Base-by-base conservation (phyloP, 176 grass and related monocot species). In the Oryza coarctata region DNA sequence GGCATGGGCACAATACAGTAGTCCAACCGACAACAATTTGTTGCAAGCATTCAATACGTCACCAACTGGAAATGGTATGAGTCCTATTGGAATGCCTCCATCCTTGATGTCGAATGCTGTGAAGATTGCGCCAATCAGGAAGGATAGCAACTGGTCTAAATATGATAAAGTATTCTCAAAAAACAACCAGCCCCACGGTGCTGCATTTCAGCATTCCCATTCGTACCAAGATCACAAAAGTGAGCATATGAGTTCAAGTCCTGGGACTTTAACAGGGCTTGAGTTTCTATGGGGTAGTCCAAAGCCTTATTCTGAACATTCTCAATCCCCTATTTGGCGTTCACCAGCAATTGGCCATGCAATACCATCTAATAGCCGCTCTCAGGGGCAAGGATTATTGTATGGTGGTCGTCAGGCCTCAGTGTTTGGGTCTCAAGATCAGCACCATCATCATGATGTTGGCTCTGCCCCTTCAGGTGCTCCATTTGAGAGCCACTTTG, bases 221-320 rank as follows among this genome's bases (percentile, higher is more conserved):
- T 95, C 92, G 30, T 95, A 93, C 84, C 95, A 89, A 35, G 92
- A 93, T 39, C 82, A 83, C 85, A 89, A 60, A 41, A 90, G n/a
- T 90, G 92, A 89, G 45, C 67, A 76, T 57, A 70, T 83, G 83
- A 88, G 65, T 74, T 89, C 87, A 27, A 93, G 86, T 86, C 91
- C 89, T 34, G 97, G 91, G 34, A 91, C 84, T 50, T 86, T 99
- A 80, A 92, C 85, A 47, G 97, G 97, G 31, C 89, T 89, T 1
- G 93, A 99, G 33, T 99, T 99, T 94, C 87, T 99, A 9, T 99
- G 97, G 97, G 97, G 93, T 22, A 99, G 93, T 85, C 89, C 86
- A 36, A 96, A 88, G 83, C 85, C 85, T n/a, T 94, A 95, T 79
- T 86, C 80, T 18, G 97, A 99, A 33, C 89, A 84, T 85, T 88